These are phyloP conservation scores for Leishmania turanica DNA, from an alignment of 208 protist genomes.

Conservation along the genomic window DNA sequence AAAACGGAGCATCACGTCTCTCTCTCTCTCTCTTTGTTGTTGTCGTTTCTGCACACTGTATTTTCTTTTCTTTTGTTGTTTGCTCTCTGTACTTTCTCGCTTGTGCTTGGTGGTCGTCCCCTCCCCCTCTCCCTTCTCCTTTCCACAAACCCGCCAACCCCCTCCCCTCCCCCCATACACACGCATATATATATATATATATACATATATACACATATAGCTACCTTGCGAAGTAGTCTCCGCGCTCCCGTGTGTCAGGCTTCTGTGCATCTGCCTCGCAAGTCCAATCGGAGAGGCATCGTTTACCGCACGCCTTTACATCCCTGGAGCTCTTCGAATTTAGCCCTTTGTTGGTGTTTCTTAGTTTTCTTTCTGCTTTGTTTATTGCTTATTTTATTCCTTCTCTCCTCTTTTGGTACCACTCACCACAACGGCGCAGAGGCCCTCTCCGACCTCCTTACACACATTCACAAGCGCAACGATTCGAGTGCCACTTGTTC, in stretches of 20 bases:
- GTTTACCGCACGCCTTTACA: background rate
- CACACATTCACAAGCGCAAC: background rate
- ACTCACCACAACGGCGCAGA: background rate
- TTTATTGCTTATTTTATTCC: background rate
- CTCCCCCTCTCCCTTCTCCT: background rate
- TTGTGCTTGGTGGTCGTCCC: background rate
- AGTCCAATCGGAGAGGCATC: background rate
- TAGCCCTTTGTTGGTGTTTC: background rate
- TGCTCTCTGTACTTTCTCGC: background rate
- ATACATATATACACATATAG: background rate
- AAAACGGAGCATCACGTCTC: background rate
- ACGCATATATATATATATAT: background rate
- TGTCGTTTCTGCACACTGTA: background rate
- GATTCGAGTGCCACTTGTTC: no score
- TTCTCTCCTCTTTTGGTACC: background rate
- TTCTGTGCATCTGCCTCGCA: background rate
- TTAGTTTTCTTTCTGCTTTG: background rate
- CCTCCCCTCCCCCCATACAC: no score
- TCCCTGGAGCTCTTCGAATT: background rate
- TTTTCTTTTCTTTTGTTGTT: conserved; percentile 2
- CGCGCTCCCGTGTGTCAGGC: background rate
- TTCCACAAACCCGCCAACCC: no score
- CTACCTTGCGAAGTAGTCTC: background rate
- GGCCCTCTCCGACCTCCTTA: background rate
- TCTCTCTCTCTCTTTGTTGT: background rate